Conservation (phyloP, 441 rosid genomes). For the Erysimum cheiri region DNA sequence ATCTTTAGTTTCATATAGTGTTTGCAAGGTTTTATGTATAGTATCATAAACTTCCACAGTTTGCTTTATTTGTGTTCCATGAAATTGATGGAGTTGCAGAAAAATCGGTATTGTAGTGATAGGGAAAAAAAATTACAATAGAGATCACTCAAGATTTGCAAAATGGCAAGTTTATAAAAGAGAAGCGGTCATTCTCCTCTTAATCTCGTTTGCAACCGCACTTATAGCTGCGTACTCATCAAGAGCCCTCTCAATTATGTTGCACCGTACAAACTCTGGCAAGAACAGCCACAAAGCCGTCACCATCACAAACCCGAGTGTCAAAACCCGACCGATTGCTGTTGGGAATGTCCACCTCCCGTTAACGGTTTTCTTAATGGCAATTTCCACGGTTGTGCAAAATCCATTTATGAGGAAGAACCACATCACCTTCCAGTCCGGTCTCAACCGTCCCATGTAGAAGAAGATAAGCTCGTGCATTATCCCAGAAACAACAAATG, state of each 20-base stretch:
- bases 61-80: conserved; percentile 19
- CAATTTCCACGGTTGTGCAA: conserved; percentile 43
- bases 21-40: conserved; percentile 28
- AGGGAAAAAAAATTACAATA: not conserved
- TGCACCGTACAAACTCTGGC: conserved; percentile 44
- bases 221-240: conserved; percentile 50
- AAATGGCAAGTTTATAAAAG: not conserved
- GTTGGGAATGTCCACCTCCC: conserved; percentile 42
- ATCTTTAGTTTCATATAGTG: conserved; percentile 6
- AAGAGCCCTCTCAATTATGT: conserved; percentile 41
- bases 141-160: conserved; percentile 11
- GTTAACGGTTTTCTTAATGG: conserved; percentile 39
- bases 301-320: conserved; percentile 47
- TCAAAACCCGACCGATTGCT: conserved; percentile 39
- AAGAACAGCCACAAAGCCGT: conserved; percentile 54
- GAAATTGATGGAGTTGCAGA: conserved; percentile 18
- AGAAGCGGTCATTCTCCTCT: not conserved
- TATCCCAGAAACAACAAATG: conserved; percentile 54
- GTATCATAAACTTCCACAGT: conserved; percentile 21
- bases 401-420: conserved; percentile 52
- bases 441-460: conserved; percentile 46
- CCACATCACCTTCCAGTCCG: conserved; percentile 52
- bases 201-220: not conserved
- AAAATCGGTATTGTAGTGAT: not conserved
- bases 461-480: conserved; percentile 62